Conservation (phyloP, 352 stramenopile genomes). For the Thalassiosira hispida region DNA sequence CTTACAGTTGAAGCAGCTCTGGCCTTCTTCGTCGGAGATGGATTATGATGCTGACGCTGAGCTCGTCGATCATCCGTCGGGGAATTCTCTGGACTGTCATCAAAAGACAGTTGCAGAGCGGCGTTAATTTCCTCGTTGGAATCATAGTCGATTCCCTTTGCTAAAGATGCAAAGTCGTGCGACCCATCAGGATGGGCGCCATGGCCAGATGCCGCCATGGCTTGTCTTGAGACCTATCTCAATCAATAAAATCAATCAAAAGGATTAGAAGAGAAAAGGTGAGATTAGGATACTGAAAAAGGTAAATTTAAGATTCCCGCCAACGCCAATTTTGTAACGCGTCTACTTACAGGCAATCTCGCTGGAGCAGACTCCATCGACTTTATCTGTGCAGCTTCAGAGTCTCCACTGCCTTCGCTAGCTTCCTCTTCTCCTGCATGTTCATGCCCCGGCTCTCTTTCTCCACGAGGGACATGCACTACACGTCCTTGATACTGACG, state of each 20-base stretch:
- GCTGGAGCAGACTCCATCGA: conserved; percentile 23
- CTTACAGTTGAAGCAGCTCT: background rate
- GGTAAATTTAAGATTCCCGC: too few species aligned
- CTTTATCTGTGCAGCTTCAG: background rate
- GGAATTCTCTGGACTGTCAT: conserved; percentile 34
- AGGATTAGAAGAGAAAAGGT: too few species aligned
- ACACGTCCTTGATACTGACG: conserved; percentile 18
- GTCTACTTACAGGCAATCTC: conserved; percentile 34
- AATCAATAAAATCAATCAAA: background rate
- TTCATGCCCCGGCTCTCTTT: background rate
- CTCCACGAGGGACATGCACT: conserved; percentile 20
- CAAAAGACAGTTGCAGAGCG: conserved; percentile 48
- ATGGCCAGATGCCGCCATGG: background rate
- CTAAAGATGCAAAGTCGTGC: background rate
- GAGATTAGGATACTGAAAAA: too few species aligned
- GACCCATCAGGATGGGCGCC: background rate
- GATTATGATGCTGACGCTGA: background rate
- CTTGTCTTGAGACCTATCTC: conserved; percentile 15
- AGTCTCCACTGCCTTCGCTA: background rate
- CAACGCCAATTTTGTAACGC: too few species aligned
- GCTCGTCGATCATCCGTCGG: background rate
- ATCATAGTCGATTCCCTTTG: conserved; percentile 22
- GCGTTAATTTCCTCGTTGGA: conserved; percentile 44
- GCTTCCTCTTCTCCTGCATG: background rate
- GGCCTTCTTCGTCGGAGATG: conserved; percentile 4